Conservation (phyloP, 371 early-diverging fungal species). For the Haplosporangium sp. region DNA sequence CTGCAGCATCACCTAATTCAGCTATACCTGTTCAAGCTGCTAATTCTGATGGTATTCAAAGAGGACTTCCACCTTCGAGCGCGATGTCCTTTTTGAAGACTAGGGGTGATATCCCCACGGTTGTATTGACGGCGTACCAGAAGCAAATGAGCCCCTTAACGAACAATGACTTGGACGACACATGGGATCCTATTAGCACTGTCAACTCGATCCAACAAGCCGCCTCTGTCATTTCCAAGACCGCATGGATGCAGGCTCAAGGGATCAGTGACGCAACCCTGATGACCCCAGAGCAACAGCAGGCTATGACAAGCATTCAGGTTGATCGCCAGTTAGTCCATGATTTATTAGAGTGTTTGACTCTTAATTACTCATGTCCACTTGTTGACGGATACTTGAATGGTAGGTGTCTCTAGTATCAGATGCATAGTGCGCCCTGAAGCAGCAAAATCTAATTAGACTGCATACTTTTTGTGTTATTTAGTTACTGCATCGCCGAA, state of each 20-base stretch:
- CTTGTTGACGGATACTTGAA: constrained; percentile 69
- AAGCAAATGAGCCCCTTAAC: constrained; percentile 54
- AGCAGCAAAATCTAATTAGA: not conserved
- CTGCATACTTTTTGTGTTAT: not conserved
- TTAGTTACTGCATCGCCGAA: constrained; percentile 38
- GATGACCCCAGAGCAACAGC: constrained; percentile 36
- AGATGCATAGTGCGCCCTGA: not conserved
- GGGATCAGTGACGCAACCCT: constrained; percentile 55
- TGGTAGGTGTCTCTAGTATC: constrained; percentile 57
- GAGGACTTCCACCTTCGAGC: constrained; percentile 79
- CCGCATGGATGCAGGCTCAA: constrained; percentile 63
- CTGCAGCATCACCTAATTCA: constrained; percentile 17
- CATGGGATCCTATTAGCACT: constrained; percentile 52
- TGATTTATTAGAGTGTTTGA: constrained; percentile 73
- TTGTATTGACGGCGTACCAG: constrained; percentile 73
- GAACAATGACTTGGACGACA: constrained; percentile 78
- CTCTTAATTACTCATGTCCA: constrained; percentile 72
- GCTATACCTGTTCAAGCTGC: constrained; percentile 55
- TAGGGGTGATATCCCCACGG: constrained; percentile 67
- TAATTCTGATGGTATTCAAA: constrained; percentile 60
- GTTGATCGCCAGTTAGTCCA: constrained; percentile 64
- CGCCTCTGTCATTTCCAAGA: constrained; percentile 65
- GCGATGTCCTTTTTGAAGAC: constrained; percentile 78
- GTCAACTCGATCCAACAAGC: constrained; percentile 68
- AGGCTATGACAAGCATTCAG: constrained; percentile 55